A percentile compares a stretch with the other conserved stretches of the same genome.
Evolutionary conservation across 345 rosid species (phyloP).

Genomic region (Lumnitzera racemosa): DNA sequence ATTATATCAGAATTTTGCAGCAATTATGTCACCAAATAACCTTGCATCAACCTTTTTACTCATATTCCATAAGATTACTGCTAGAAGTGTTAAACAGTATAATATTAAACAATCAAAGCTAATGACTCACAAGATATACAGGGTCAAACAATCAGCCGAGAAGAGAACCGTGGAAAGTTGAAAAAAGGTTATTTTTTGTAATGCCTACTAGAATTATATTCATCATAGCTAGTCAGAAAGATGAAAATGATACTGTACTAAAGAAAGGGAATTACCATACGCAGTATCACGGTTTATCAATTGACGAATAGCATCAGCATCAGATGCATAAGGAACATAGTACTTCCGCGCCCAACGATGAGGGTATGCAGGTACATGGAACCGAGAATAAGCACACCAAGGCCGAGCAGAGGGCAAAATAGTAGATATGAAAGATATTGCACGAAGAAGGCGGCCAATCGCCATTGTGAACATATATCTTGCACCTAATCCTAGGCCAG

Average conservation of each 20-base stretch:
- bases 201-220: too few species aligned
- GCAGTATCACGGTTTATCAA: constrained; percentile 50
- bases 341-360: constrained; percentile 90
- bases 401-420: constrained; percentile 92
- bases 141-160: constrained; percentile 2
- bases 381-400: constrained; percentile 83
- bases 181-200: too few species aligned
- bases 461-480: constrained; percentile 91
- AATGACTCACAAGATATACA: not conserved
- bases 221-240: too few species aligned
- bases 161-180: not conserved
- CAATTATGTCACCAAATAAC: too few species aligned
- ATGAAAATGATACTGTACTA: too few species aligned
- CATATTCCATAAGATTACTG: too few species aligned
- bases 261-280: constrained; percentile 35
- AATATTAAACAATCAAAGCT: too few species aligned
- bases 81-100: too few species aligned
- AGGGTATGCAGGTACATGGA: constrained; percentile 60
- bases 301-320: constrained; percentile 53
- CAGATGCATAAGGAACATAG: constrained; percentile 78
- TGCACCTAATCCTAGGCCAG: constrained; percentile 91
- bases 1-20: too few species aligned
- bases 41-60: too few species aligned
- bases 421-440: constrained; percentile 77
- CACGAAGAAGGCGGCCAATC: constrained; percentile 84